phyloP scores from a whole-genome alignment of 257 asterid species.

The Primulina tabacum region DNA sequence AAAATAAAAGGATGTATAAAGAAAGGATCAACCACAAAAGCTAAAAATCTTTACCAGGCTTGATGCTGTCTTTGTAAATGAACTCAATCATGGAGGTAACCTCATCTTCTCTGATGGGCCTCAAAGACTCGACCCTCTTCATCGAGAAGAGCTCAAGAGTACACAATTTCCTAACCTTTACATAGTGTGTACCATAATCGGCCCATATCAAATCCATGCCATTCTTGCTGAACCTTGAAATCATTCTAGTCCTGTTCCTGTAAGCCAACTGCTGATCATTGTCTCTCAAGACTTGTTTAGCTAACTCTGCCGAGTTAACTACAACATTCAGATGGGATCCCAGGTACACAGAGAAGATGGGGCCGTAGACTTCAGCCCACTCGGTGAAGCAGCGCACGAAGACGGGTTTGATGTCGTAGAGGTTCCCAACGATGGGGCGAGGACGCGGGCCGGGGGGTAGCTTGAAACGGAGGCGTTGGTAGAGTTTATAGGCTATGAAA shows the following conservation, averaged over 20 bases:
- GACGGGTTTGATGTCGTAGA: constrained; percentile 38
- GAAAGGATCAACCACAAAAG: not conserved
- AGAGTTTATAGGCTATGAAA: not conserved
- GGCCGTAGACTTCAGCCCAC: constrained; percentile 43
- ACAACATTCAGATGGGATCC: constrained; percentile 44
- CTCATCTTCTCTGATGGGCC: constrained; percentile 83
- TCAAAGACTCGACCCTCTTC: constrained; percentile 64
- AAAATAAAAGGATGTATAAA: not conserved
- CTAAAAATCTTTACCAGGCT: constrained; percentile 41
- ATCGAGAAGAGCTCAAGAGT: constrained; percentile 73
- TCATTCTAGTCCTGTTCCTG: constrained; percentile 38
- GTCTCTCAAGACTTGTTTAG: constrained; percentile 46
- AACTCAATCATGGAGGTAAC: constrained; percentile 74
- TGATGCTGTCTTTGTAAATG: constrained; percentile 47
- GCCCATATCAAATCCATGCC: constrained; percentile 89
- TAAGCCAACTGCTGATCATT: constrained; percentile 43
- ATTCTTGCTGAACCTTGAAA: constrained; percentile 55
- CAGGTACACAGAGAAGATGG: constrained; percentile 50
- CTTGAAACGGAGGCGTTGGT: constrained; percentile 1
- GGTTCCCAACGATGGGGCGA: constrained; percentile 41
- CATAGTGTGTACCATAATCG: constrained; percentile 87
- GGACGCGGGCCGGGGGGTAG: constrained; percentile 51
- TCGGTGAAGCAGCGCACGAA: constrained; percentile 45
- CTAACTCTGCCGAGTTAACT: constrained; percentile 38
- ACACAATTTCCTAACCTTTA: constrained; percentile 73